A percentile compares a stretch with the other conserved stretches of the same genome.
These are phyloP conservation scores for Haplosporangium sp. DNA, from an alignment of 371 early-diverging fungal species.

Conservation along the genomic window DNA sequence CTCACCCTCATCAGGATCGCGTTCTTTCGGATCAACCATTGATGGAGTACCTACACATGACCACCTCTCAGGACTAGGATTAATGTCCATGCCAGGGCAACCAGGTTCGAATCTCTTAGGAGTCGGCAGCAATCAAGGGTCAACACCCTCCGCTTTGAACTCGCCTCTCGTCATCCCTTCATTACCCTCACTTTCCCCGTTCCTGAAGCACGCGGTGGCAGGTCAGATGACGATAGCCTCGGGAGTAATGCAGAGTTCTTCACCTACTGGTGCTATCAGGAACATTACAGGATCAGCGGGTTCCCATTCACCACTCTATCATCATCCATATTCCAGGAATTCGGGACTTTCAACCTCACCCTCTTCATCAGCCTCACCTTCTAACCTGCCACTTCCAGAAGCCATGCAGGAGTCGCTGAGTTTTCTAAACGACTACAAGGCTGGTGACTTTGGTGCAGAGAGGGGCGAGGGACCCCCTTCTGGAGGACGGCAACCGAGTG, in stretches of 20 bases:
- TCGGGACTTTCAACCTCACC: slow-evolving; percentile 10
- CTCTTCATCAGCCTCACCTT: slow-evolving; percentile 17
- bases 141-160: slow-evolving; percentile 25
- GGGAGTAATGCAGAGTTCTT: slow-evolving; percentile 20
- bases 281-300: slow-evolving; percentile 6
- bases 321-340: slow-evolving; percentile 39
- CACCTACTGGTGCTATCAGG: slow-evolving; percentile 29
- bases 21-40: slow-evolving; percentile 16
- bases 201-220: slow-evolving; percentile 34
- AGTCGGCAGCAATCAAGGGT: slow-evolving; percentile 13
- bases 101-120: slow-evolving; percentile 18
- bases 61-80: slow-evolving; percentile 29
- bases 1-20: slow-evolving; percentile 16
- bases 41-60: slow-evolving; percentile 19
- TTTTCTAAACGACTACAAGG: slow-evolving; percentile 42
- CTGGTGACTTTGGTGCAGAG: slow-evolving; percentile 19
- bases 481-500: slow-evolving; percentile 2
- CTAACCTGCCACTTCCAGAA: slow-evolving; percentile 38
- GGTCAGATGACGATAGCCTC: slow-evolving; percentile 37
- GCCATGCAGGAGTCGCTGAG: slow-evolving; percentile 51
- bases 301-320: slow-evolving; percentile 18
- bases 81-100: slow-evolving; percentile 27
- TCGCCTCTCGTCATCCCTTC: slow-evolving; percentile 51
- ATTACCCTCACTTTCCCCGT: slow-evolving; percentile 45
- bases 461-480: neutral